phyloP scores from a whole-genome alignment of 805 yeast species.

The Candida vartiovaarae region DNA sequence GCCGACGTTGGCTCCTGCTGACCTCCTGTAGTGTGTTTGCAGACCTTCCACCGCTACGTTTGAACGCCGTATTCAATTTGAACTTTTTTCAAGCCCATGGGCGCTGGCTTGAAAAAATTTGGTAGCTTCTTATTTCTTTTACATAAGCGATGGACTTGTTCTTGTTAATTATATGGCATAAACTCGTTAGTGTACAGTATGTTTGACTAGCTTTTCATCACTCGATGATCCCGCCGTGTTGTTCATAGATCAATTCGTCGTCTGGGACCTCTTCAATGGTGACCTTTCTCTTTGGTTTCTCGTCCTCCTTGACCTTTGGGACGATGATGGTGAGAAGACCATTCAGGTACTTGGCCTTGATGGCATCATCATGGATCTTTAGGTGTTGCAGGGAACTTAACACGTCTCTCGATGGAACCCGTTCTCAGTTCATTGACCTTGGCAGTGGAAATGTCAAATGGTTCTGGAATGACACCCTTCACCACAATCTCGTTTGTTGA shows the following conservation, averaged over 20 bases:
- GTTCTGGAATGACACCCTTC: conserved; percentile 36
- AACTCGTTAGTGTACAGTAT: too few species aligned
- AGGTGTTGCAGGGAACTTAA: conserved; percentile 49
- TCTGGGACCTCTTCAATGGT: conserved; percentile 43
- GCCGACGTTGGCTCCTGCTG: too few species aligned
- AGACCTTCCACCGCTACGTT: too few species aligned
- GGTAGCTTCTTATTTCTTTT: too few species aligned
- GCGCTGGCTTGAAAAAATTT: too few species aligned
- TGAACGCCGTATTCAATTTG: too few species aligned
- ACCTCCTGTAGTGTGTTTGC: conserved; percentile 8
- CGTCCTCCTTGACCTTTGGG: conserved; percentile 36
- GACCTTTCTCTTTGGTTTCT: conserved; percentile 37
- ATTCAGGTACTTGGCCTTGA: conserved; percentile 45
- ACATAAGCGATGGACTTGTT: too few species aligned
- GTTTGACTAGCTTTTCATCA: not conserved
- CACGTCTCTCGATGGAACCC: conserved; percentile 50
- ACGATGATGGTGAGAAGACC: conserved; percentile 47
- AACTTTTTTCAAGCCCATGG: too few species aligned
- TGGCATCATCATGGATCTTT: conserved; percentile 44
- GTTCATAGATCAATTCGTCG: conserved; percentile 37
- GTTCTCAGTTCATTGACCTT: conserved; percentile 48
- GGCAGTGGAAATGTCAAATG: conserved; percentile 22
- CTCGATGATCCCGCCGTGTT: conserved; percentile 18
- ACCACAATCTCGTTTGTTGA: conserved; percentile 45
- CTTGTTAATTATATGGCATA: too few species aligned